Base-by-base conservation (phyloP, 2,329 filamentous ascomycete genomes). In the Ophiostoma tasmaniense region DNA sequence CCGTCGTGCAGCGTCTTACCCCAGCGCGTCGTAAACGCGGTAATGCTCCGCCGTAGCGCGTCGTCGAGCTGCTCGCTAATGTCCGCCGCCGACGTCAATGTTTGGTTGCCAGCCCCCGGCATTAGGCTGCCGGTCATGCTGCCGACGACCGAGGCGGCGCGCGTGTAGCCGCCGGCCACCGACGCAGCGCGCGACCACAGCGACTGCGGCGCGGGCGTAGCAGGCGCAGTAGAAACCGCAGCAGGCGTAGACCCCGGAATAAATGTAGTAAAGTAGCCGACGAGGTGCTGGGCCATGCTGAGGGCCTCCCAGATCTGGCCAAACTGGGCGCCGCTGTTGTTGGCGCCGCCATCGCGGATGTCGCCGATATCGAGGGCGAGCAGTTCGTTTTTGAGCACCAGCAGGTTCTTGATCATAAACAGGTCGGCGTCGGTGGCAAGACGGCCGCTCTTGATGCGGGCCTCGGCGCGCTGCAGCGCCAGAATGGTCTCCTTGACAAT, bases 331-430 rank as follows among this genome's bases (percentile, higher is more conserved):
- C n/a, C 70, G 33, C 66, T 45, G 13, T 20, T 20, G 6, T 17
- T 45, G 14, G 45, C 61, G 42, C 67, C 59, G 17, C 68, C 70
- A 68, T 83, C 84, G 70, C 86, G 81, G 20, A 87, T 83, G 73
- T 89, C 86, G 67, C 86, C 93, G 73, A 99, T 97, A 79, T 99
- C 95, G 71, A 99, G 93, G 11, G 93, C 93, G 33, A 99, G 89
- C 67, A 99, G 90, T 77, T 97, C 92, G 76, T 97, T 96, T 79
- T 98, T 98, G 67, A 99, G 86, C 66, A 97, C 89, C 66, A 99
- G 89, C 1, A 99, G 85, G 76, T 99, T 97, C 74, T 94, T 95
- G 74, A 99, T 89, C 75, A 97, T 89, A 79, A 99, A 99, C 4
- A 99, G 84, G 73, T 97, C 91, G 0, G 90, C 86, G 76, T 98